Base-by-base conservation (phyloP, 208 protist genomes). In the Lotmaria passim region DNA sequence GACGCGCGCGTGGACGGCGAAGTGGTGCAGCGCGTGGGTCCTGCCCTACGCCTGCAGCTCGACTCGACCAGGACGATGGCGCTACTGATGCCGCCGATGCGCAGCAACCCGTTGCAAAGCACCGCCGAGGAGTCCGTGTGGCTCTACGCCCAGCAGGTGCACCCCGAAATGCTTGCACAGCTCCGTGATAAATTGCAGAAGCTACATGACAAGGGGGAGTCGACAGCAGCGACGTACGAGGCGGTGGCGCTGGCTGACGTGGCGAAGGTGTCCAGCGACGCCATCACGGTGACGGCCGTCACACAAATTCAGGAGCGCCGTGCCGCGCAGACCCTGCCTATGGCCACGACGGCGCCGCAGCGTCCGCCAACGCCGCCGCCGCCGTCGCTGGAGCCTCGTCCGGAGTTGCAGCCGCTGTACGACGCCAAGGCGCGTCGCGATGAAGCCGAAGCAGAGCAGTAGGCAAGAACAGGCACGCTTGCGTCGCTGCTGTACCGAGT, bases 301-400 rank as follows among this genome's bases (percentile, higher is more conserved):
- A 58, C 79, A 23, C 51, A 55, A 17, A 61, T 76, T 11, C n/a
- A 66, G 57, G 78, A 81, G 50, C 79, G 85, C 8, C 59, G 69
- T n/a, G 11, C 51, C 8, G 62, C 33, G 28, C 74, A 69, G 43
- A 82, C 73, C 65, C 65, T 94, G 31, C 92, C 92, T 21, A 36
- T 48, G 4, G 65, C 55, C 39, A 97, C 92, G 23, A 87, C 82
- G 19, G 75, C 70, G 11, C 69, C 74, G 46, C 89, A 94, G 76
- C 83, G 92, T 0, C 87, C 92, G 21, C 90, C 92, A 0, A 97
- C 92, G 23, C 92, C 92, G 46, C 62, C 87, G n/a, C 82, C 83
- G 33, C 92, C 93, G 12, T 46, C 71, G 15, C 74, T 87, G 23
- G 79, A 91, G 76, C 84, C 88, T 15, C 66, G 92, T 11, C 92